phyloP scores from a whole-genome alignment of 345 rosid species.

The Capsella bursapastoris region DNA sequence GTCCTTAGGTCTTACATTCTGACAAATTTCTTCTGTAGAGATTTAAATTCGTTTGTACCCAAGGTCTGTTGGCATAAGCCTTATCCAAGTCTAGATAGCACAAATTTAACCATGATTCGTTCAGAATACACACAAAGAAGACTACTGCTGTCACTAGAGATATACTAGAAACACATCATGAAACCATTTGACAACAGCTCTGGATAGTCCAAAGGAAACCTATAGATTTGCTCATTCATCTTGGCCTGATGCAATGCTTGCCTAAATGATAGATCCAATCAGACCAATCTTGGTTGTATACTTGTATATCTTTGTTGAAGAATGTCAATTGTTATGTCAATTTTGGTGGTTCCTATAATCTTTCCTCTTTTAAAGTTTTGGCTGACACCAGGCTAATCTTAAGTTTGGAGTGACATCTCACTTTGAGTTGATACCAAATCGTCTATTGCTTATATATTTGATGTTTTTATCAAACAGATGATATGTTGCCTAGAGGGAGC shows the following conservation, averaged over 20 bases:
- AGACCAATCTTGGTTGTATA: conserved; percentile 19
- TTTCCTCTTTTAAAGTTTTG: conserved; percentile 19
- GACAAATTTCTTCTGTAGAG: conserved; percentile 12
- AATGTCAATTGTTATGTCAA: conserved; percentile 13
- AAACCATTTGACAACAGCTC: conserved; percentile 4
- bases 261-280: conserved; percentile 1
- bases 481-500: conserved; percentile 88
- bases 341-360: background rate
- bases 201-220: conserved; percentile 10
- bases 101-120: background rate
- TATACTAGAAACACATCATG: conserved; percentile 12
- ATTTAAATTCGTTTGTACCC: conserved; percentile 8
- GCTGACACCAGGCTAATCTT: background rate
- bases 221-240: conserved; percentile 9
- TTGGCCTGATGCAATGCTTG: conserved; percentile 16
- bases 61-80: background rate
- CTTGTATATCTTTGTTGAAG: conserved; percentile 14
- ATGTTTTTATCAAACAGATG: conserved; percentile 54
- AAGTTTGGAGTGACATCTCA: conserved; percentile 19
- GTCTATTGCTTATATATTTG: conserved; percentile 24
- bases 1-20: conserved; percentile 15
- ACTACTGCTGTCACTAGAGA: background rate
- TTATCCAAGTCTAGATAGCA: conserved; percentile 11
- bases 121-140: conserved; percentile 15
- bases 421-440: background rate